These are phyloP conservation scores for Tardiomyces blankii DNA, from an alignment of 1,139 yeast species.

Conservation along the genomic window DNA sequence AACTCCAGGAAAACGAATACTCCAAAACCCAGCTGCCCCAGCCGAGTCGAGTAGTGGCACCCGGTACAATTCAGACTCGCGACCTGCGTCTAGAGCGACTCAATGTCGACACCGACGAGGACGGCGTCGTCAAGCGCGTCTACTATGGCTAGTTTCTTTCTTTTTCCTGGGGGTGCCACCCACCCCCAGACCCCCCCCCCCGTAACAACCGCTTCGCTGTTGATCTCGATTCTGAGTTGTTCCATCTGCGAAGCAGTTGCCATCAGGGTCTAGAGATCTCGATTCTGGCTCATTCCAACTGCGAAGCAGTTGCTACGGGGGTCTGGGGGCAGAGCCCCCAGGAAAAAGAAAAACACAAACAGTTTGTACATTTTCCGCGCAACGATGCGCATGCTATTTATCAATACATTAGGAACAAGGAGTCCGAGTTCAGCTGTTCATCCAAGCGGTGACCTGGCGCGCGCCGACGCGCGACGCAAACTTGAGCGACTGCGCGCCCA, in stretches of 20 bases:
- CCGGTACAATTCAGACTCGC: slow-evolving; percentile 14
- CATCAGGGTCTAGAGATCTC: no score
- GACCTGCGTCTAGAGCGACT: slow-evolving; percentile 16
- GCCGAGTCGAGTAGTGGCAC: slow-evolving; percentile 15
- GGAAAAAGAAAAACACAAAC: no score
- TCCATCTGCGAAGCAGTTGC: no score
- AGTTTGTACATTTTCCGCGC: background rate
- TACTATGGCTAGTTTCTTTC: slow-evolving; percentile 15
- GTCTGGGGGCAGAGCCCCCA: no score
- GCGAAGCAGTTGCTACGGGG: no score
- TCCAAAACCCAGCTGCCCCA: slow-evolving; percentile 10
- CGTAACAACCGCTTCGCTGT: no score
- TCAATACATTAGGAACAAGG: background rate
- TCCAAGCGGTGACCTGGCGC: slow-evolving; percentile 47
- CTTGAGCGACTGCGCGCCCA: slow-evolving; percentile 81
- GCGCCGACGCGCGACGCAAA: slow-evolving; percentile 72
- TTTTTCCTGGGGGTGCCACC: no score
- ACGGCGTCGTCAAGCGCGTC: slow-evolving; percentile 12
- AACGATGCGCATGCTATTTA: background rate
- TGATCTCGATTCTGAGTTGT: no score
- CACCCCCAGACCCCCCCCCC: no score
- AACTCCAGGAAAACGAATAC: background rate
- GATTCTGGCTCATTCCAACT: no score
- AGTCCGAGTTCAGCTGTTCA: slow-evolving; percentile 19
- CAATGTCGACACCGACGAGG: slow-evolving; percentile 17